Percentiles rank a stretch among this genome's conserved stretches.
Evolutionary conservation across 139 green algal genomes (phyloP).

Genomic region (Volvox africanus): DNA sequence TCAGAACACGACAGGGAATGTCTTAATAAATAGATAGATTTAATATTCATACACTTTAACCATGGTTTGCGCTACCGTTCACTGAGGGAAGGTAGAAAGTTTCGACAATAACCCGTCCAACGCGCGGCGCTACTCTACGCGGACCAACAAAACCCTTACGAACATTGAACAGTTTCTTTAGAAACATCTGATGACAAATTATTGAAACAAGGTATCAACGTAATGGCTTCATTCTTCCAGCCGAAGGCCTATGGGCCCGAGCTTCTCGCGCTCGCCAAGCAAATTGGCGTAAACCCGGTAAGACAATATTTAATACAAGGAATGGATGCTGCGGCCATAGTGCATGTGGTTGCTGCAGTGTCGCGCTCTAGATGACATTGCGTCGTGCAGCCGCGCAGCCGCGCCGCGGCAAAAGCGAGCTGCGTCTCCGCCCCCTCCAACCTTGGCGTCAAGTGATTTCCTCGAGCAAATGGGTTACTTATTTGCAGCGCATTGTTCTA

Average conservation of each 20-base stretch:
- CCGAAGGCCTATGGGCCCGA: slow-evolving; percentile 22
- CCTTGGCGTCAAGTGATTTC: neutral
- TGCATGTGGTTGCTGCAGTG: neutral
- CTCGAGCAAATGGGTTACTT: neutral
- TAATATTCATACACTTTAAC: too few relatives aligned
- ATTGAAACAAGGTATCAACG: neutral
- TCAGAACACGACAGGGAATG: too few relatives aligned
- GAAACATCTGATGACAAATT: neutral
- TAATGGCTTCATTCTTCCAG: neutral
- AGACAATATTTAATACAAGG: neutral
- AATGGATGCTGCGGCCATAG: neutral
- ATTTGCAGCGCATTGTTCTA: neutral
- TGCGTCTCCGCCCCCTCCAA: too few relatives aligned
- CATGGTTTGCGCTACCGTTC: neutral
- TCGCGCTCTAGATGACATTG: neutral
- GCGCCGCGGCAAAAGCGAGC: too few relatives aligned
- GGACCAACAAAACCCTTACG: neutral
- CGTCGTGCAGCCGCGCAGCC: neutral
- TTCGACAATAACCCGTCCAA: neutral
- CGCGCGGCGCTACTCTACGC: neutral
- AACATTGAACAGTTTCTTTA: neutral
- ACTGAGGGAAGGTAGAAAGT: neutral
- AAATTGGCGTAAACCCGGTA: slow-evolving; percentile 38
- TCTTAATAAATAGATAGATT: too few relatives aligned
- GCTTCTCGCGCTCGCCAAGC: neutral